Evolutionary conservation across 306 rosid species (phyloP), one percentile per base, ranked within the genome.

Genomic region (Notholithocarpus densiflorus): DNA sequence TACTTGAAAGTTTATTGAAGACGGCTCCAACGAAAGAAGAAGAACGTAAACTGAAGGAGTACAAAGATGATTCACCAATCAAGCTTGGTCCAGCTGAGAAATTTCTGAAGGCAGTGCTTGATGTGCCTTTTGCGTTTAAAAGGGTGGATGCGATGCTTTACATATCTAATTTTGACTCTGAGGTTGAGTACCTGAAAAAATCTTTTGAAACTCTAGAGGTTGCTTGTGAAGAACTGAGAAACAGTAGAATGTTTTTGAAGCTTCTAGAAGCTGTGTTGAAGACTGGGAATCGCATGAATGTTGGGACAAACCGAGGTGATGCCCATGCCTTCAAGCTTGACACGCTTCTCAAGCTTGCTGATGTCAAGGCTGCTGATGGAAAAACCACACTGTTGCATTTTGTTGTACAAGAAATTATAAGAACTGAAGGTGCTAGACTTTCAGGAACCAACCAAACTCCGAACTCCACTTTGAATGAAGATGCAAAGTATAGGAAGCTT

Each of bases 11-110:
- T 84, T 85, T 95, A 81, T 79, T 95, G 87, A 95, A 90, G 88
- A 95, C 93, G 99, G 97, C 98, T 29, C 99, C 97, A 2, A 95
- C 91, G 78, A 95, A 92, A 89, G 99, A 95, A 81, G 99, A 95
- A 83, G 99, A 93, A 54, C 90, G 96, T 5, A 95, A 95, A 83
- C 82, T 95, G 86, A 91, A 83, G 88, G 96, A 89, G 59, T 88
- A 78, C 76, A 93, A 82, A 85, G 97, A 93, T 8, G 91, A 90
- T 76, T 89, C 99, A 17, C 93, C 96, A 52, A 68, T 86, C 66
- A 95, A 93, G 86, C 97, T 93, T 43, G 98, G 98, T 70, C 87
- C 91, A 55, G 99, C 99, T 0, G 99, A 93, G 90, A 93, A 87
- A 82, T 95, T 95, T 83, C 87, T 95, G 74, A 95, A 95, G 89